Conservation (phyloP, 2,329 filamentous ascomycete genomes). For the Myriosclerotinia scirpicola region DNA sequence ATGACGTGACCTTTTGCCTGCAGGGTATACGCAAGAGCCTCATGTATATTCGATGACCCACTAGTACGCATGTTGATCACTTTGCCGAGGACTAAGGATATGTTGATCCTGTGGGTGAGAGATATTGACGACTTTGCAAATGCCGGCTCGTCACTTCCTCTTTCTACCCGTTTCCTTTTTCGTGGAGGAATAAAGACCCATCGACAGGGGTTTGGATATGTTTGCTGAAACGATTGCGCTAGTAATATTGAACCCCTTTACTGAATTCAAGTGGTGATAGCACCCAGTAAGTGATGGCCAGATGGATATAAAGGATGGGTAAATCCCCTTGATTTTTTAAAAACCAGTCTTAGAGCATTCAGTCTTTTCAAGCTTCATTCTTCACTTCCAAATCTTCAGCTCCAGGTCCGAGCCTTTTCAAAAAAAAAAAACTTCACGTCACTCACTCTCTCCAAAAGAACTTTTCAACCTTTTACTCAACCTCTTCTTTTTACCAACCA, state of each 20-base stretch:
- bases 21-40: not conserved
- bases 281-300: not conserved
- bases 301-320: conserved; percentile 12
- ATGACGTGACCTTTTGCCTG: not conserved
- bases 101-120: not conserved
- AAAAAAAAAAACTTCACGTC: conserved; percentile 7
- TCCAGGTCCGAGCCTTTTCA: conserved; percentile 22
- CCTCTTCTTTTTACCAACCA: not conserved
- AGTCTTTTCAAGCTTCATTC: conserved; percentile 19
- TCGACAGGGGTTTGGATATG: not conserved
- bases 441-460: conserved; percentile 16
- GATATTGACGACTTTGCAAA: not conserved
- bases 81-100: not conserved
- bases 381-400: conserved; percentile 11
- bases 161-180: not conserved
- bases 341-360: conserved; percentile 21
- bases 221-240: conserved; percentile 6
- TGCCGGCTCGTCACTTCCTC: not conserved
- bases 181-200: not conserved
- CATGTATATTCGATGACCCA: not conserved
- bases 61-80: not conserved
- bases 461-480: conserved; percentile 2
- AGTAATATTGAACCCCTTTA: not conserved
- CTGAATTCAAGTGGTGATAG: not conserved
- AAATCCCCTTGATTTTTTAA: not conserved